phyloP scores from a whole-genome alignment of 306 rosid species.

The Cajanus cajan region DNA sequence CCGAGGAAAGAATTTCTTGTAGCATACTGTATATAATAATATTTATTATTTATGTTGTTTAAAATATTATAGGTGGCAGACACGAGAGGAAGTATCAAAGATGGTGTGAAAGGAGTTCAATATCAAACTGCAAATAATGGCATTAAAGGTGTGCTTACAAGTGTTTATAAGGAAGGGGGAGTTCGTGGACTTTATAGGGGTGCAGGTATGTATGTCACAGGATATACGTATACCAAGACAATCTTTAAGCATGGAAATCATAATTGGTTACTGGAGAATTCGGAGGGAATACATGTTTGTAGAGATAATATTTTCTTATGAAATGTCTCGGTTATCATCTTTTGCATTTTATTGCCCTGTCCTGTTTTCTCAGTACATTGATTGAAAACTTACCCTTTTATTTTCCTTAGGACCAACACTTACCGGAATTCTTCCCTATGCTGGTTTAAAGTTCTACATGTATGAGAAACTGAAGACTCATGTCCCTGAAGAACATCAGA shows the following conservation, averaged over 20 bases:
- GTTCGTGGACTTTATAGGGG: conserved; percentile 86
- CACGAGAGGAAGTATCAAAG: conserved; percentile 42
- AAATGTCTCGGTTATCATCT: background rate
- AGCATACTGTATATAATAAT: background rate
- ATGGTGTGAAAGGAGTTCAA: conserved; percentile 44
- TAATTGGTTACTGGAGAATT: conserved; percentile 4
- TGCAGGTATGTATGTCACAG: conserved; percentile 56
- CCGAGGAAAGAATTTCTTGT: background rate
- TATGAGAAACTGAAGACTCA: conserved; percentile 77
- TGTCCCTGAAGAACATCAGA: conserved; percentile 85
- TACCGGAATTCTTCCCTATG: conserved; percentile 88
- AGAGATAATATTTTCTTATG: background rate
- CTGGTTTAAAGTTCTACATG: conserved; percentile 90
- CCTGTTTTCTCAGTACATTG: conserved; percentile 6
- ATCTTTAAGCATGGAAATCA: background rate
- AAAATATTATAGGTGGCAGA: conserved; percentile 55
- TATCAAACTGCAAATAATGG: conserved; percentile 56
- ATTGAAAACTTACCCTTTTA: conserved; percentile 4
- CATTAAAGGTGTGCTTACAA: conserved; percentile 68
- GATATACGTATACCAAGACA: conserved; percentile 10
- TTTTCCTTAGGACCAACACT: conserved; percentile 78
- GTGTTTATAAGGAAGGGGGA: conserved; percentile 77
- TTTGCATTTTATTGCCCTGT: conserved; percentile 4
- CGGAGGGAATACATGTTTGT: conserved; percentile 3
- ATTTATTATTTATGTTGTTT: background rate